phyloP scores from a whole-genome alignment of 768 basidiomycete genomes.

The Xerocomellus intermedius region DNA sequence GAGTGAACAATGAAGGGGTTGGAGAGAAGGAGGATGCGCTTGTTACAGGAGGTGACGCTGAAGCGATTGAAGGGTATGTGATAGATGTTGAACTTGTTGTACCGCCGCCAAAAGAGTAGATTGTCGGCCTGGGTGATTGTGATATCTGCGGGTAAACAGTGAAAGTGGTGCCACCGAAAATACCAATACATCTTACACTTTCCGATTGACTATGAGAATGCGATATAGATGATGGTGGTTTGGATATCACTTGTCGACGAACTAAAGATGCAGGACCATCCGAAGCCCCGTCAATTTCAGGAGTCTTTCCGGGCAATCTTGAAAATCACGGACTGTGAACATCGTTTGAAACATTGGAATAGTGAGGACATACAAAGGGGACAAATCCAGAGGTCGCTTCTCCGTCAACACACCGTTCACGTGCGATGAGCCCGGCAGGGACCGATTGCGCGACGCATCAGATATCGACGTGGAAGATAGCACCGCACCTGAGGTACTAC shows the following conservation, averaged over 20 bases:
- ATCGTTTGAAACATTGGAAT: background rate
- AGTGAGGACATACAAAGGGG: conserved; percentile 19
- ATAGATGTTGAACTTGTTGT: conserved; percentile 41
- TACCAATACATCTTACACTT: conserved; percentile 38
- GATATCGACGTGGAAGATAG: conserved; percentile 15
- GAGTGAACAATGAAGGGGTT: conserved; percentile 37
- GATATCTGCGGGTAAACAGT: conserved; percentile 31
- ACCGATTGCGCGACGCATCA: conserved; percentile 16
- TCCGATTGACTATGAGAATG: conserved; percentile 49
- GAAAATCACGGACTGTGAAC: conserved; percentile 11
- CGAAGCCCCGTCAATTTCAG: conserved; percentile 9
- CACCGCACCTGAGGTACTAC: conserved; percentile 29
- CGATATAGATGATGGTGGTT: conserved; percentile 45
- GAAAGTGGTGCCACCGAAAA: conserved; percentile 10
- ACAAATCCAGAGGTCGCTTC: conserved; percentile 18
- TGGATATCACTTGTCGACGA: conserved; percentile 44
- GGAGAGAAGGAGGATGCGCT: conserved; percentile 41
- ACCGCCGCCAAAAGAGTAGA: conserved; percentile 39
- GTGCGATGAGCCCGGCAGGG: conserved; percentile 3
- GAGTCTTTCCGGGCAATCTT: conserved; percentile 14
- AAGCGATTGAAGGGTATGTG: conserved; percentile 50
- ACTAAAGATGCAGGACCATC: conserved; percentile 16
- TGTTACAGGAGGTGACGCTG: conserved; percentile 37
- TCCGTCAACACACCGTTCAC: conserved; percentile 20
- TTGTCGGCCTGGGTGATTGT: conserved; percentile 35